These are phyloP conservation scores for Noccaea bulbosa DNA, from an alignment of 345 rosid genomes.

Conservation along the genomic window DNA sequence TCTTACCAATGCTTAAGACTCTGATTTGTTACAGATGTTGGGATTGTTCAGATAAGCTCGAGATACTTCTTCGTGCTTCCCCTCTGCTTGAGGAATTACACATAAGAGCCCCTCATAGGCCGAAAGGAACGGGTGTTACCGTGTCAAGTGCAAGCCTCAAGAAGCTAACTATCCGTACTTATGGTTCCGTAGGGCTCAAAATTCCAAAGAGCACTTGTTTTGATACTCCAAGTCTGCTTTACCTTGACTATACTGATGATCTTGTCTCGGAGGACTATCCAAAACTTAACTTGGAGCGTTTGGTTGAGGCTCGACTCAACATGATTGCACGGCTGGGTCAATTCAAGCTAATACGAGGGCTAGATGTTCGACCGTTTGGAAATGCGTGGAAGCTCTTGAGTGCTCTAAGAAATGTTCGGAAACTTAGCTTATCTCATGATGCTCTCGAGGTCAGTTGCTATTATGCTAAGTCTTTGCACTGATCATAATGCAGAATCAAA, in stretches of 20 bases:
- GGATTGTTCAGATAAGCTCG: neutral
- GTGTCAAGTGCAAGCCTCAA: neutral
- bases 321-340: neutral
- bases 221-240: neutral
- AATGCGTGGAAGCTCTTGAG: neutral
- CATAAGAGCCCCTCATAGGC: neutral
- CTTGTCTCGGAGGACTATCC: neutral
- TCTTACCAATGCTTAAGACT: too few relatives aligned
- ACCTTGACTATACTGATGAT: neutral
- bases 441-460: conserved; percentile 1
- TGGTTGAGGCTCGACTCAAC: neutral
- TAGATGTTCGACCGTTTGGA: neutral
- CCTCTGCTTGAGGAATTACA: neutral
- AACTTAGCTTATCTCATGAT: neutral
- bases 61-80: neutral
- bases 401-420: neutral
- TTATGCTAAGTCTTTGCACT: neutral
- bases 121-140: neutral
- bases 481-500: neutral
- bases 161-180: neutral
- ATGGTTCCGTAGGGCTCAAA: too few relatives aligned
- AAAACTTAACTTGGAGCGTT: neutral
- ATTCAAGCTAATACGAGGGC: neutral
- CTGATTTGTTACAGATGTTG: too few relatives aligned
- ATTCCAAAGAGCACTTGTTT: neutral